These are phyloP conservation scores for Senna tora DNA, from an alignment of 306 rosid species.

Conservation along the genomic window DNA sequence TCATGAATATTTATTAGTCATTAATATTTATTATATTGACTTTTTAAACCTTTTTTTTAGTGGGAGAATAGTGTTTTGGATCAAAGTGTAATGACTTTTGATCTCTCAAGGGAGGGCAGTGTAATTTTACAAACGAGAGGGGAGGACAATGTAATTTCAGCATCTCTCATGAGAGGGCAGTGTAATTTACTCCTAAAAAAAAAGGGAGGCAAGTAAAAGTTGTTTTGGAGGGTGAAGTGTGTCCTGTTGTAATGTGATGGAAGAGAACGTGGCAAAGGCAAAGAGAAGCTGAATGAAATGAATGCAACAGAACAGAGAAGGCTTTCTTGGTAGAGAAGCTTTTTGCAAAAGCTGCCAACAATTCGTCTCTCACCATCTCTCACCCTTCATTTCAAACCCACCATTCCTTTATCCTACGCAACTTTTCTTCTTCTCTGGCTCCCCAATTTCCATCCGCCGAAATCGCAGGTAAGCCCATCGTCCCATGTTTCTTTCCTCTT, in stretches of 20 bases:
- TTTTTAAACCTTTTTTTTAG: no score
- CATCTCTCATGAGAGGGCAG: no score
- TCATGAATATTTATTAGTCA: no score
- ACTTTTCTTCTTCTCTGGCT: conserved; percentile 48
- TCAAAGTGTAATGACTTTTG: no score
- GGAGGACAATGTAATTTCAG: no score
- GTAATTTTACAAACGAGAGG: no score
- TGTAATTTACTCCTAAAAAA: no score
- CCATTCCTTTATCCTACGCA: conserved; percentile 2
- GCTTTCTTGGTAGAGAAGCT: conserved; percentile 22
- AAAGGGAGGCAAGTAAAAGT: background rate
- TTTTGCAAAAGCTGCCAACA: conserved; percentile 32
- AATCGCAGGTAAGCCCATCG: conserved; percentile 69
- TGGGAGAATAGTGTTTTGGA: no score
- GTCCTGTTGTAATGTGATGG: background rate
- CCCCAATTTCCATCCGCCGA: conserved; percentile 52
- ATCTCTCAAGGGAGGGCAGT: no score
- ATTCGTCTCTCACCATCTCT: conserved; percentile 35
- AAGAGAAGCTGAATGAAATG: conserved; percentile 26
- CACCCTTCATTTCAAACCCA: conserved; percentile 42
- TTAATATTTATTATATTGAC: no score
- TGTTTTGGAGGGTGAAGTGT: background rate
- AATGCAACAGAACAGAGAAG: no score
- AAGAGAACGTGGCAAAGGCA: conserved; percentile 32
- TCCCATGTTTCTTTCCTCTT: conserved; percentile 39